Evolutionary conservation across 148 eudicot species (phyloP), one percentile per base, ranked within the genome.

Genomic region (Cornus kousa): DNA sequence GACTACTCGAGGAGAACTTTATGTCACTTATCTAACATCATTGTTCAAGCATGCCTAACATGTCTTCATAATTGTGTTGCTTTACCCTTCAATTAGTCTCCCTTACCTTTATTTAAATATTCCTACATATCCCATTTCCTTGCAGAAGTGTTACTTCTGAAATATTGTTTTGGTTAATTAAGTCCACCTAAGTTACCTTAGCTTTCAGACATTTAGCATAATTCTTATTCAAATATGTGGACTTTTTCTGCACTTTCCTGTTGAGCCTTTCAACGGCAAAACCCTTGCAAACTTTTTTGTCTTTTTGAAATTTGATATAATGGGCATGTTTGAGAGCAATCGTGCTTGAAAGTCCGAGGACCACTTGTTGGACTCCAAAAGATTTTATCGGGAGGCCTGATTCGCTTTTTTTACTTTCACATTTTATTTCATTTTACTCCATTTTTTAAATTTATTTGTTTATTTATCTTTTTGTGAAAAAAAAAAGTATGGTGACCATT

Each of bases 21-120:
- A 87, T 84, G 87, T 87, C 89, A 81, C 82, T 83, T 70, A 23
- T 68, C 74, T 62, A 70, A 62, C 77, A 87, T 87, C 74, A 82
- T 76, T 32, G 22, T 40, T 46, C 48, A 60, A 79, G 77, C 81
- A 81, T 87, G 90, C 85, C 57, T 72, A 80, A 75, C 81, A 80
- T 83, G 82, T 78, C 81, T 68, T 53, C 77, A 79, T 77, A 11
- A 74, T 80, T 71, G 67, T 72, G 79, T 17, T 78, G 72, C 78
- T 73, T 85, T 50, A 67, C 74, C 70, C 67, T 74, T 59, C 65
- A n/a, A 57, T 70, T 71, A 50, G 62, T 71, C 43, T 62, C 57
- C 7, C 5, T 60, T 71, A 72, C 76, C 76, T 78, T 62, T 60
- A 32, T 35, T 4, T 37, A 22, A 31, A 9, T 13, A 43, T 53